Conservation (phyloP, 805 yeast species). For the Kazachstania kunashirensis region DNA sequence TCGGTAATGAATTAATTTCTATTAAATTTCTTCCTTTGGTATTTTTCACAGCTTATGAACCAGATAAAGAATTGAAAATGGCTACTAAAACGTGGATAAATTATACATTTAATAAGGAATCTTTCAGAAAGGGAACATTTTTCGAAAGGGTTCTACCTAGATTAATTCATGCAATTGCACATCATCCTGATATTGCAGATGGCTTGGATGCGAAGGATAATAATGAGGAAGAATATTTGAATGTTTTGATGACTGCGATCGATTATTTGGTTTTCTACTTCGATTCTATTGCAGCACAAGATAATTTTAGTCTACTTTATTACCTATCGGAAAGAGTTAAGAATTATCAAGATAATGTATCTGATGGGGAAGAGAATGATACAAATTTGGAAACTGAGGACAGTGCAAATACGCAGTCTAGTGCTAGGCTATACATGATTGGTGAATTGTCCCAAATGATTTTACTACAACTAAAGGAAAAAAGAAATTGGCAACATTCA, state of each 20-base stretch:
- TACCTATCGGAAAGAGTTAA: conserved; percentile 72
- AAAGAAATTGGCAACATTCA: conserved; percentile 57
- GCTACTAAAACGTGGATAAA: conserved; percentile 62
- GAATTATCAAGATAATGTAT: conserved; percentile 56
- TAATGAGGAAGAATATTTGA: conserved; percentile 26
- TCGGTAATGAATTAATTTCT: conserved; percentile 46
- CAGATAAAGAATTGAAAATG: conserved; percentile 39
- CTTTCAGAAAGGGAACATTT: conserved; percentile 34
- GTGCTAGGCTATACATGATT: conserved; percentile 42
- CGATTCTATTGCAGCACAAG: conserved; percentile 48
- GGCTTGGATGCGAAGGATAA: conserved; percentile 33
- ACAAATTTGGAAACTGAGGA: conserved; percentile 12
- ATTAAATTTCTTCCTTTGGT: conserved; percentile 57
- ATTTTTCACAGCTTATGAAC: conserved; percentile 72
- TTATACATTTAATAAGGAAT: conserved; percentile 37
- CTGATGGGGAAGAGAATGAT: conserved; percentile 29
- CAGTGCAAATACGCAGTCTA: conserved; percentile 22
- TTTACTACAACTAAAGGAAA: conserved; percentile 47
- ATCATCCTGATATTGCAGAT: conserved; percentile 50
- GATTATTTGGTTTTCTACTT: conserved; percentile 54
- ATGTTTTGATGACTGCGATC: conserved; percentile 44
- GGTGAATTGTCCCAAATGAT: conserved; percentile 67
- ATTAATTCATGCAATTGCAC: conserved; percentile 60
- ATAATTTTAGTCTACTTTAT: conserved; percentile 62
- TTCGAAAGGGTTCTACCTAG: conserved; percentile 63